Conservation (phyloP, 495 filamentous ascomycete species). For the Trypethelium eluteriae region DNA sequence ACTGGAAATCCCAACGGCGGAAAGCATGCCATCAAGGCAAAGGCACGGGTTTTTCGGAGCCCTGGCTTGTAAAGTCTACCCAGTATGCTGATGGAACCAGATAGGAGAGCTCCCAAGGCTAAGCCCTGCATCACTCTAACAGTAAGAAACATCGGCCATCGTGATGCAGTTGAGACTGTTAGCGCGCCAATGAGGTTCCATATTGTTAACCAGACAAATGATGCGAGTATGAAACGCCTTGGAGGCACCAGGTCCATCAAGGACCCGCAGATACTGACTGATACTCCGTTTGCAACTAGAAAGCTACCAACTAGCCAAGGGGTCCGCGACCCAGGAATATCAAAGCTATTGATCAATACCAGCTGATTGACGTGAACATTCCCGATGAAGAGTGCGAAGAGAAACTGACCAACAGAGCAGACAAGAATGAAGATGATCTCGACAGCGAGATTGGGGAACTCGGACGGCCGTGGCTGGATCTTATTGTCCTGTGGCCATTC, state of each 20-base stretch:
- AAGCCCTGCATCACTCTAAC: constrained; percentile 24
- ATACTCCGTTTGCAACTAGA: constrained; percentile 39
- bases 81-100: constrained; percentile 20
- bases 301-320: constrained; percentile 43
- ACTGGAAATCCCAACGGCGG: constrained; percentile 22
- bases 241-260: constrained; percentile 41
- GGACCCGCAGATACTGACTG: constrained; percentile 41
- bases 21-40: constrained; percentile 19
- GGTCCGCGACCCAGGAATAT: constrained; percentile 36
- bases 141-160: constrained; percentile 17
- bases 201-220: constrained; percentile 39
- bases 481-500: not conserved
- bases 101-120: constrained; percentile 20
- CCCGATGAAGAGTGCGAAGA: constrained; percentile 43
- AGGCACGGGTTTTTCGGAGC: constrained; percentile 21
- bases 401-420: constrained; percentile 41
- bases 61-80: constrained; percentile 23
- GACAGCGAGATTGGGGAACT: constrained; percentile 32
- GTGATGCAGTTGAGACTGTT: constrained; percentile 28
- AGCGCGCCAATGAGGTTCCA: constrained; percentile 42
- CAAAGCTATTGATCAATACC: constrained; percentile 33
- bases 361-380: constrained; percentile 39
- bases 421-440: constrained; percentile 41
- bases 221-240: constrained; percentile 39
- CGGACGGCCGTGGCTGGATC: constrained; percentile 27